A percentile compares a stretch with the other conserved stretches of the same genome.
phyloP scores from a whole-genome alignment of 2,329 filamentous ascomycete species.

The Fonsecaea erecta region DNA sequence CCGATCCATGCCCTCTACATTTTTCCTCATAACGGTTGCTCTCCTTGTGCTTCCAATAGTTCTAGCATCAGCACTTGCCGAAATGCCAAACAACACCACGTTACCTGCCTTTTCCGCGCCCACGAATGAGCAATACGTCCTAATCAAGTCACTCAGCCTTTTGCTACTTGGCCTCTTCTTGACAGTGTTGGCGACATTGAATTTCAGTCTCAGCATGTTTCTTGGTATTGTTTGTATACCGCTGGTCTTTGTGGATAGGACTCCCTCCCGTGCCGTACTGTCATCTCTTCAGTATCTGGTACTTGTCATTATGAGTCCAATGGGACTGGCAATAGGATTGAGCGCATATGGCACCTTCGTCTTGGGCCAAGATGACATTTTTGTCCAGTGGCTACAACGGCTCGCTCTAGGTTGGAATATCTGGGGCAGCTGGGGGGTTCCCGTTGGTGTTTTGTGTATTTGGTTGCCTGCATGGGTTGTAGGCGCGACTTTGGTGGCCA shows the following conservation, averaged over 20 bases:
- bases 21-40: slow-evolving; percentile 48
- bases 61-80: slow-evolving; percentile 49
- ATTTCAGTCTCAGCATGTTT: slow-evolving; percentile 88
- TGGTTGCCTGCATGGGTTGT: slow-evolving; percentile 94
- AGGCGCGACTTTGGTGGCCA: slow-evolving; percentile 45
- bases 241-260: slow-evolving; percentile 68
- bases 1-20: slow-evolving; percentile 57
- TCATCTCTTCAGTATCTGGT: slow-evolving; percentile 50
- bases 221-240: slow-evolving; percentile 79
- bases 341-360: slow-evolving; percentile 52
- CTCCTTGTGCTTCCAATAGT: slow-evolving; percentile 55
- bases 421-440: slow-evolving; percentile 80
- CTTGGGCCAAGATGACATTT: slow-evolving; percentile 24
- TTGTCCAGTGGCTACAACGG: slow-evolving; percentile 67
- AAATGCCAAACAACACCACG: slow-evolving; percentile 58
- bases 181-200: slow-evolving; percentile 89
- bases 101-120: slow-evolving; percentile 49
- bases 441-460: slow-evolving; percentile 87
- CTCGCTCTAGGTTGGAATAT: slow-evolving; percentile 88
- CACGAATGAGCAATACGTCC: slow-evolving; percentile 29
- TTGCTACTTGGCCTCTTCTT: slow-evolving; percentile 89
- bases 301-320: slow-evolving; percentile 64
- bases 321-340: slow-evolving; percentile 57
- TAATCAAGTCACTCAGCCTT: slow-evolving; percentile 90
- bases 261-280: slow-evolving; percentile 29